phyloP scores from a whole-genome alignment of 129 eudicot species.

The Chrysanthemum makinoi region DNA sequence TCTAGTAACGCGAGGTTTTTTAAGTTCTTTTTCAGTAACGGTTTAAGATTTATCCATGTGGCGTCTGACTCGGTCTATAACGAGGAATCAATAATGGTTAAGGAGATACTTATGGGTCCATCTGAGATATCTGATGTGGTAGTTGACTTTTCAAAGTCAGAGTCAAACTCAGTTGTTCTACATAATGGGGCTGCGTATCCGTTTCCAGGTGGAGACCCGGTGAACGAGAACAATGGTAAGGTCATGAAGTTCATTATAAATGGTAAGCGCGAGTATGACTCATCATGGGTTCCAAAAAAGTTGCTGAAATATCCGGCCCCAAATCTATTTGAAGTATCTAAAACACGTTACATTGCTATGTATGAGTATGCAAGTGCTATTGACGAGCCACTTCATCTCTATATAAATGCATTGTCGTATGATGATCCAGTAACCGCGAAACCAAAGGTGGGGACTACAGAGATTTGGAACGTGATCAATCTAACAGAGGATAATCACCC shows the following conservation, averaged over 20 bases:
- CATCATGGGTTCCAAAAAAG: slow-evolving; percentile 35
- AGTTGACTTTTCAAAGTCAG: slow-evolving; percentile 75
- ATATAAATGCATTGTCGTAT: slow-evolving; percentile 54
- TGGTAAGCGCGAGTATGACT: slow-evolving; percentile 32
- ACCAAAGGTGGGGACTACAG: slow-evolving; percentile 65
- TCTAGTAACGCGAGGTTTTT: slow-evolving; percentile 92
- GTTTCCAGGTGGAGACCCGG: slow-evolving; percentile 72
- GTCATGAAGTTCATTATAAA: slow-evolving; percentile 78
- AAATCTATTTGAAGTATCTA: slow-evolving; percentile 32
- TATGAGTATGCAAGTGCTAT: slow-evolving; percentile 63
- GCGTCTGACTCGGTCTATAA: slow-evolving; percentile 73
- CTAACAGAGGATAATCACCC: slow-evolving; percentile 94
- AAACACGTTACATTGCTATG: slow-evolving; percentile 70
- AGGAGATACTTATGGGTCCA: slow-evolving; percentile 50
- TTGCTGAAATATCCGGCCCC: slow-evolving; percentile 58
- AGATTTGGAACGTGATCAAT: slow-evolving; percentile 84
- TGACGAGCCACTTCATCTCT: slow-evolving; percentile 63
- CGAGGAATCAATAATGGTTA: slow-evolving; percentile 40
- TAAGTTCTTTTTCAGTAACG: slow-evolving; percentile 52
- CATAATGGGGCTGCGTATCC: slow-evolving; percentile 73
- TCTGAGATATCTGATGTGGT: slow-evolving; percentile 86
- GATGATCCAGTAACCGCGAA: slow-evolving; percentile 67
- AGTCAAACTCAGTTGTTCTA: slow-evolving; percentile 40
- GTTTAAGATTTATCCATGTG: slow-evolving; percentile 62
- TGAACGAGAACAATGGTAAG: slow-evolving; percentile 45